Percentiles rank a stretch among this genome's conserved stretches.
Conservation (phyloP, 345 rosid genomes). For the Psidium friedrichsthalianum region DNA sequence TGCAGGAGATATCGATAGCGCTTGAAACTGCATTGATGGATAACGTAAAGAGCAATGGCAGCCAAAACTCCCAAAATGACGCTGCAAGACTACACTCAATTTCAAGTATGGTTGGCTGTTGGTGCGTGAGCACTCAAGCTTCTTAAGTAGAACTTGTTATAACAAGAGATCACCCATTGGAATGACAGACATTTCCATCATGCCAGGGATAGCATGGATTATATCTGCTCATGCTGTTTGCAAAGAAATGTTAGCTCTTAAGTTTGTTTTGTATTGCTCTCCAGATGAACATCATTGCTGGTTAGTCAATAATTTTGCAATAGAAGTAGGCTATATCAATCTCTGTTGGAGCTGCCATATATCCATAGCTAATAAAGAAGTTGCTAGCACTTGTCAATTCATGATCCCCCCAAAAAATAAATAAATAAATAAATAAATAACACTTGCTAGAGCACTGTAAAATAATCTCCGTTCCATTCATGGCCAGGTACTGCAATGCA, state of each 20-base stretch:
- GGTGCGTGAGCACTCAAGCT: not conserved
- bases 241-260: not conserved
- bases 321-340: not conserved
- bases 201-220: not conserved
- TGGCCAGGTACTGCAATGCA: not conserved
- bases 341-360: not conserved
- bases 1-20: constrained; percentile 28
- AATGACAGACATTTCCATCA: not conserved
- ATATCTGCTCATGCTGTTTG: not conserved
- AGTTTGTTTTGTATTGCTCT: not conserved
- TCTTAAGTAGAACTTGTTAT: not conserved
- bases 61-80: not conserved
- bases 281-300: not conserved
- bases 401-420: too few species aligned
- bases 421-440: too few species aligned
- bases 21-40: constrained; percentile 14
- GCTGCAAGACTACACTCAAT: not conserved
- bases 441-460: not conserved
- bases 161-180: not conserved
- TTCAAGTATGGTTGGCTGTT: not conserved
- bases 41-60: constrained; percentile 1
- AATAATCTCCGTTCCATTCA: not conserved
- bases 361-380: not conserved
- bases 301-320: not conserved
- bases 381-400: not conserved